These are phyloP conservation scores for Gracilaria domingensis DNA, from an alignment of 23 red algal species.

Conservation along the genomic window DNA sequence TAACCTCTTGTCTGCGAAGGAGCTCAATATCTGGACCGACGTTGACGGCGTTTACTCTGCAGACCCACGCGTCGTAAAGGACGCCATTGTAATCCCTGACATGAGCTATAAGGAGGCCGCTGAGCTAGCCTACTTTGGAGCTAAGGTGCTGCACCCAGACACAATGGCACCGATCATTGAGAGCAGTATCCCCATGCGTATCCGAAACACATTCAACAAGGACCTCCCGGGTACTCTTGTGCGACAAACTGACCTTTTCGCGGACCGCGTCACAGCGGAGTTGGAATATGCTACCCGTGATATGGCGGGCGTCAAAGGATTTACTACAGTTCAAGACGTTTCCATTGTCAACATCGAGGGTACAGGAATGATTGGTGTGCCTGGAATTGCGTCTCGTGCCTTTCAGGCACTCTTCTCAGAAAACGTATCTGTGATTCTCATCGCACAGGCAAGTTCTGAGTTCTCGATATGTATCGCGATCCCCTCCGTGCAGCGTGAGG, in stretches of 20 bases:
- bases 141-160: conserved; percentile 95
- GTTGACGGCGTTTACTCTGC: conserved; percentile 98
- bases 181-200: conserved; percentile 83
- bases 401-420: conserved; percentile 86
- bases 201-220: conserved; percentile 85
- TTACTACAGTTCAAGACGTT: conserved; percentile 93
- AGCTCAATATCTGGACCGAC: conserved; percentile 93
- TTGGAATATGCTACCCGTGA: conserved; percentile 13
- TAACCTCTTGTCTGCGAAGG: conserved; percentile 65
- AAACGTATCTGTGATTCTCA: conserved; percentile 87
- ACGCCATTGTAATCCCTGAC: conserved; percentile 89
- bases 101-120: conserved; percentile 98
- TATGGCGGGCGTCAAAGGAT: conserved; percentile 91
- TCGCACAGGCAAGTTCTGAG: conserved; percentile 96
- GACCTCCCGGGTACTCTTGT: conserved; percentile 73
- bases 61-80: conserved; percentile 89
- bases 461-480: conserved; percentile 96
- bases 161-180: conserved; percentile 90
- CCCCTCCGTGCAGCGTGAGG: conserved; percentile 69
- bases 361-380: conserved; percentile 98
- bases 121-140: conserved; percentile 99
- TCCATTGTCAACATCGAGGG: conserved; percentile 97
- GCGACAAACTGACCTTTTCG: background rate
- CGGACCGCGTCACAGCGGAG: background rate
- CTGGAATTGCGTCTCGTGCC: conserved; percentile 88